Base-by-base conservation (phyloP, 371 early-diverging fungal species). In the Apophysomyces variabilis region DNA sequence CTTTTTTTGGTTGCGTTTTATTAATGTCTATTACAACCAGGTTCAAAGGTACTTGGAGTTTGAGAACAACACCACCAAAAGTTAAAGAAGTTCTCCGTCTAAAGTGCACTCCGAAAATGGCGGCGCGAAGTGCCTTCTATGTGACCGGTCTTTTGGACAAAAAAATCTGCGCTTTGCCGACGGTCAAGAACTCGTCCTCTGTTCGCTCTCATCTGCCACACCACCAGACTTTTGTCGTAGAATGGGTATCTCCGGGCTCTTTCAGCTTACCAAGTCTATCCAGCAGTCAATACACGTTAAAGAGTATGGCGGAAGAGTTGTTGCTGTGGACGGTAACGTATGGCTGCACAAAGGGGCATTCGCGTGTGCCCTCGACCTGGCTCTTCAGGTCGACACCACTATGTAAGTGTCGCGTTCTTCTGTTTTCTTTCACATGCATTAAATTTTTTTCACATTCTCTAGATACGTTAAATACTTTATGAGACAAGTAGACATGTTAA, bases 281-380 rank as follows among this genome's bases (percentile, higher is more conserved):
- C 86, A 89, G 56, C 74, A 82, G 35, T 71, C 71, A 4, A 81
- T 91, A n/a, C 90, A 93, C 66, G 73, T 95, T 5, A 68, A 72
- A 37, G 84, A 90, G 62, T 89, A 90, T 60, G 72, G 80, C 6
- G 95, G 95, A 6, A 78, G 85, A 64, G 82, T 86, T 4, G 82
- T 98, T 0, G 99, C 91, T 1, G 87, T 99, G 26, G 99, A 99
- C 77, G 94, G 92, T 5, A 95, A 97, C 71, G 91, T 93, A 6
- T 96, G 97, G 96, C 90, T 99, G 18, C 93, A 97, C 79, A 85
- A 87, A 56, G 96, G 94, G 16, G 91, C 92, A 0, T 92, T 92
- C 66, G 73, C 88, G 0, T 96, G 95, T 67, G 93, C 95, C 0
- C 64, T 83, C 38, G 95, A 95, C 13, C 77, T 97, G 9, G 87